phyloP scores from a whole-genome alignment of 1,139 yeast species.

The Candida gigantensis region DNA sequence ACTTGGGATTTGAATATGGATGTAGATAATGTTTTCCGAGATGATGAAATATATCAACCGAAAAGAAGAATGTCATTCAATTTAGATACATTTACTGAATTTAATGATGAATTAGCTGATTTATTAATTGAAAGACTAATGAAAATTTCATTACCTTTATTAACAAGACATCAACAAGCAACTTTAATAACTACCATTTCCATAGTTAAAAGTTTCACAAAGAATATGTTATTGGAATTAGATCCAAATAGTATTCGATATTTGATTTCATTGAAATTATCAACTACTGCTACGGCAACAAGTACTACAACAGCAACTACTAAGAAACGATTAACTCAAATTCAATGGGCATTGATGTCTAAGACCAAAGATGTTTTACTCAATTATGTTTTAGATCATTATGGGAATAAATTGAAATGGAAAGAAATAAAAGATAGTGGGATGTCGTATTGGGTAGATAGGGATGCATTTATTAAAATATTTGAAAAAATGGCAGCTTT shows the following conservation, averaged over 20 bases:
- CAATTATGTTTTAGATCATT: conserved; percentile 50
- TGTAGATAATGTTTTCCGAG: conserved; percentile 21
- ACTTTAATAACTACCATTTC: conserved; percentile 72
- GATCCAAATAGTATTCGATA: conserved; percentile 77
- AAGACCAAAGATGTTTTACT: conserved; percentile 71
- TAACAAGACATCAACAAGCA: conserved; percentile 90
- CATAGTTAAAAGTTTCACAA: conserved; percentile 58
- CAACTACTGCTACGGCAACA: conserved; percentile 18
- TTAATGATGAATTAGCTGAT: conserved; percentile 48
- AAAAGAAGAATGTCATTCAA: conserved; percentile 22
- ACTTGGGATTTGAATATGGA: conserved; percentile 40
- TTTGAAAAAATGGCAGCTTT: conserved; percentile 72
- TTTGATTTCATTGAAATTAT: conserved; percentile 70
- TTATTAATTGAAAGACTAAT: conserved; percentile 61
- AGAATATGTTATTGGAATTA: conserved; percentile 42
- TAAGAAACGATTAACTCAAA: conserved; percentile 27
- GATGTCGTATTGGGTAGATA: conserved; percentile 70
- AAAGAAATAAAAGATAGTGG: conserved; percentile 60
- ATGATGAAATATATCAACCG: conserved; percentile 7
- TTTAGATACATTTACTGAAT: conserved; percentile 37
- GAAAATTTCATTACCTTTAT: conserved; percentile 68
- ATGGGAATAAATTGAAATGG: conserved; percentile 57
- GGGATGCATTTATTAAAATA: conserved; percentile 46
- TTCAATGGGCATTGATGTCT: conserved; percentile 85
- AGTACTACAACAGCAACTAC: background rate